Percentiles rank a stretch among this genome's conserved stretches.
phyloP scores from a whole-genome alignment of 2,329 filamentous ascomycete genomes.

The Colletotrichum sp. region DNA sequence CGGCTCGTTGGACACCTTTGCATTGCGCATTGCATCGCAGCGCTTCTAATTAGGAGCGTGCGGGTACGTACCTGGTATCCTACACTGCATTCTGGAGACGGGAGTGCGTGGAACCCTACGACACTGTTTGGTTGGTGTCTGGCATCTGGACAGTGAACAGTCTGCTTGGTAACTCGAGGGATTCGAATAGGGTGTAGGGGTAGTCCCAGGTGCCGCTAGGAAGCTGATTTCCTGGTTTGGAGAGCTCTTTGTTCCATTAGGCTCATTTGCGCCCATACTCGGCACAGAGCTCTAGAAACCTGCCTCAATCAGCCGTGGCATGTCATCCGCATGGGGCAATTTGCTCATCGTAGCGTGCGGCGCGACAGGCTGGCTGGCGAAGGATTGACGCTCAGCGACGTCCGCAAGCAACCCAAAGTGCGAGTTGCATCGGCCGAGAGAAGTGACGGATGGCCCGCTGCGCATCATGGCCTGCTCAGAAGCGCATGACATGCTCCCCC shows the following conservation, averaged over 20 bases:
- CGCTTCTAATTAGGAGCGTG: neutral
- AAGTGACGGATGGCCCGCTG: neutral
- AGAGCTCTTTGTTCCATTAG: constrained; percentile 2
- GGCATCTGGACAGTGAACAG: neutral
- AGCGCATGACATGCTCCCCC: neutral
- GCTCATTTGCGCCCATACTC: constrained; percentile 16
- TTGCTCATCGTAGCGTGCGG: neutral
- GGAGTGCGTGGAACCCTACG: neutral
- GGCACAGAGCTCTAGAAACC: constrained; percentile 13
- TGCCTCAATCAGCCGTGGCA: constrained; percentile 22
- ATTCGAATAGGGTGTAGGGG: constrained; percentile 11
- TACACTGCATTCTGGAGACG: neutral
- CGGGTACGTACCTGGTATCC: neutral
- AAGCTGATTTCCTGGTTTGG: constrained; percentile 22
- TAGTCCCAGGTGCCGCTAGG: constrained; percentile 1
- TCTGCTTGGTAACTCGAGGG: neutral
- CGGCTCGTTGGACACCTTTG: neutral
- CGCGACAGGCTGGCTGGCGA: neutral
- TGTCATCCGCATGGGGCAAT: constrained; percentile 8
- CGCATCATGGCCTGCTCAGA: neutral
- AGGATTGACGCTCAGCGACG: neutral
- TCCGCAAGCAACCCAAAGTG: neutral
- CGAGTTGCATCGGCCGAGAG: neutral
- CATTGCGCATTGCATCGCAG: neutral
- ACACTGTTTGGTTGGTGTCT: neutral